Percentiles rank a stretch among this genome's conserved stretches.
Conservation (phyloP, 2,329 filamentous ascomycete species). For the Tolypocladium paradoxum region DNA sequence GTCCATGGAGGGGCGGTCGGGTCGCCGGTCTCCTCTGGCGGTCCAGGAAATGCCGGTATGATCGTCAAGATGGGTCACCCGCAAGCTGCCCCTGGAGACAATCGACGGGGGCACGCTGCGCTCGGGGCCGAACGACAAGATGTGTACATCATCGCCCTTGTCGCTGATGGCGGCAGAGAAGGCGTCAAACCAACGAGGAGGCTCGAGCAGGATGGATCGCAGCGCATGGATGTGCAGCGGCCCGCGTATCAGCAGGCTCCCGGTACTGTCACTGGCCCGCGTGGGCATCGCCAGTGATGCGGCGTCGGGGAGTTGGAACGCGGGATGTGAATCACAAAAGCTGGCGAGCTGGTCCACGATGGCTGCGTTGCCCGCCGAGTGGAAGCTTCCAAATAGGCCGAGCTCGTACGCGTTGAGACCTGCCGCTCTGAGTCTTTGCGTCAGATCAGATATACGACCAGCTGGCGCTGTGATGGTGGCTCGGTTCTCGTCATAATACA, state of each 20-base stretch:
- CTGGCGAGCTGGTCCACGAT: not conserved
- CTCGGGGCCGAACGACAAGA: constrained; percentile 26
- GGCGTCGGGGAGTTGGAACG: constrained; percentile 21
- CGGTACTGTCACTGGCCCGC: not conserved
- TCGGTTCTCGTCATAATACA: constrained; percentile 23
- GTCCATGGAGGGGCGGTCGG: not conserved
- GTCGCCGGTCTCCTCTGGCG: not conserved
- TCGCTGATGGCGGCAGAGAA: constrained; percentile 11
- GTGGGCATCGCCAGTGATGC: constrained; percentile 14
- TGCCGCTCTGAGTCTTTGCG: constrained; percentile 2
- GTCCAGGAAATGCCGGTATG: no score
- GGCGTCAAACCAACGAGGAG: constrained; percentile 21
- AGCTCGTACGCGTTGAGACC: not conserved
- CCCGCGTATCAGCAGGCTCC: constrained; percentile 9
- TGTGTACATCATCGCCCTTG: constrained; percentile 1
- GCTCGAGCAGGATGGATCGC: constrained; percentile 20
- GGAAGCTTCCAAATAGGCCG: not conserved
- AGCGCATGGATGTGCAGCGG: constrained; percentile 19
- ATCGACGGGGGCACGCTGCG: constrained; percentile 22
- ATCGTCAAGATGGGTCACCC: constrained; percentile 7
- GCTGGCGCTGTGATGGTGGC: constrained; percentile 22
- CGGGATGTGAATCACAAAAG: constrained; percentile 14
- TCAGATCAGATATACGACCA: constrained; percentile 6
- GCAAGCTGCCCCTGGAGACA: constrained; percentile 12
- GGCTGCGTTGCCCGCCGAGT: not conserved